Evolutionary conservation across 495 filamentous ascomycete species (phyloP), one percentile per base, ranked within the genome.

Genomic region (Aspergillus nidulans): DNA sequence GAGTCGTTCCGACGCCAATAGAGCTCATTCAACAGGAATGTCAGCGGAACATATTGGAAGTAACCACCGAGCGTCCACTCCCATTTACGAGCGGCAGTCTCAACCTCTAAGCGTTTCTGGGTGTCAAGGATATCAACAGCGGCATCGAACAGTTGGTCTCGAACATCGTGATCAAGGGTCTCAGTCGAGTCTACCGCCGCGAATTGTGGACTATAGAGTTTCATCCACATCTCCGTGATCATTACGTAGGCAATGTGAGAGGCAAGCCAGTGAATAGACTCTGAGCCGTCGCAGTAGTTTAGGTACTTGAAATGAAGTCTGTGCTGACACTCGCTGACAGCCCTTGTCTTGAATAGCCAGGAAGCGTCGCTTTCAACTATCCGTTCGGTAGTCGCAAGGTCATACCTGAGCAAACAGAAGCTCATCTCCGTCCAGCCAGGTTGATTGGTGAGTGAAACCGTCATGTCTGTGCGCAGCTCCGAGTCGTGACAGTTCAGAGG

Each of bases 141-240:
- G 1, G 43, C 32, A 23, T 28, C 16, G 18, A 53, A 58, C 15
- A 58, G 50, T 36, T 52, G 42, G 18, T 53, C 44, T 20, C 43
- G 30, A 7, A 49, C 24, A 21, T 13, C 13, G 30, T 41, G 30
- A 20, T 18, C n/a, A 3, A 34, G 25, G 3, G 19, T 8, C n/a
- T 40, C 42, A 1, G 20, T 20, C 15, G n/a, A 15, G 7, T 15
- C 25, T 4, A 47, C 2, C 15, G 43, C 30, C 15, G 43, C 18
- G 30, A 40, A 39, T 10, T 38, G 42, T 5, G 52, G 42, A 19
- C 52, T 43, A 23, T 39, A 38, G 18, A 58, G 25, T 9, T 43
- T 46, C 32, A 58, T 42, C 56, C 56, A 58, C 49, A 58, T 58
- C 36, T 58, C 56, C 21, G 43, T 43, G 8, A 49, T 49, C 25